Conservation (phyloP, 2,329 filamentous ascomycete genomes). For the Talaromyces islandicus region DNA sequence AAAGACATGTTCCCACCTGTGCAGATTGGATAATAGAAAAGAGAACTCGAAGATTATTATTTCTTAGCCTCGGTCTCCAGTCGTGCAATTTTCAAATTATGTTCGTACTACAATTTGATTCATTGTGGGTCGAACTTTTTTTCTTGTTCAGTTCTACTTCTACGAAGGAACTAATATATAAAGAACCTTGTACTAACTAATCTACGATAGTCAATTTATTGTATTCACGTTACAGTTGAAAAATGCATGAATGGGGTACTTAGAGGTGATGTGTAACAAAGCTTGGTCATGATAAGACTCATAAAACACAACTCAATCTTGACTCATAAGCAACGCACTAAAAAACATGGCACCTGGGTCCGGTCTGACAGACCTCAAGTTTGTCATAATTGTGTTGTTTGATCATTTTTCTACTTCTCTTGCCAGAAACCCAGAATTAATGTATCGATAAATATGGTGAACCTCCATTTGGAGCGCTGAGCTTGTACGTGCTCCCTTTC, state of each 20-base stretch:
- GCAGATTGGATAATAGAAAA: background rate
- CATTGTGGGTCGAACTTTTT: background rate
- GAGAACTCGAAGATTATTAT: background rate
- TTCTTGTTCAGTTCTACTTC: background rate
- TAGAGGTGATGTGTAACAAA: background rate
- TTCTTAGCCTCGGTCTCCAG: background rate
- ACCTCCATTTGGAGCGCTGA: background rate
- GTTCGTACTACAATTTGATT: no score
- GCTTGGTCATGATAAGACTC: background rate
- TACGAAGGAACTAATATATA: background rate
- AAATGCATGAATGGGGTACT: background rate
- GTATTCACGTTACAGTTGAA: background rate
- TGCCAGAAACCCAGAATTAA: background rate
- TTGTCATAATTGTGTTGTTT: background rate
- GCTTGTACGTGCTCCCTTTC: background rate
- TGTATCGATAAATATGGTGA: background rate
- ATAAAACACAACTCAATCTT: background rate
- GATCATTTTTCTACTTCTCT: background rate
- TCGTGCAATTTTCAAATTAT: background rate
- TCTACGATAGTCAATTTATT: background rate
- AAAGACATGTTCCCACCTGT: background rate
- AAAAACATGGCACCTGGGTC: no score
- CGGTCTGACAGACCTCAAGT: background rate
- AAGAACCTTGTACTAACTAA: background rate
- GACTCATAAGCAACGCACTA: background rate